Evolutionary conservation across 225 moss, liverwort and hornwort genomes (phyloP).

Genomic region (Bryoerythrophyllum caledonicum): DNA sequence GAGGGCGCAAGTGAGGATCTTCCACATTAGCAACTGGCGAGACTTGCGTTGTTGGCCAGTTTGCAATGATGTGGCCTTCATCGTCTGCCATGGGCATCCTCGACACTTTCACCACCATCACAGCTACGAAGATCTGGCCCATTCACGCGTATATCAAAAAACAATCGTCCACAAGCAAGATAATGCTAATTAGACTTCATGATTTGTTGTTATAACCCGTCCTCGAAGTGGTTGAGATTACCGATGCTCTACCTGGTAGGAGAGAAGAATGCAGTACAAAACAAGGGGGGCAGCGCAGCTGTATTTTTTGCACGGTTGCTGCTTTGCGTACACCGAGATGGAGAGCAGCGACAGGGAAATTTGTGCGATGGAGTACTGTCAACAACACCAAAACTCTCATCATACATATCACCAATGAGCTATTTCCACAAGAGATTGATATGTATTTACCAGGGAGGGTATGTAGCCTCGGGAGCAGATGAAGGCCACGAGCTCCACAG

Average conservation of each 20-base stretch:
- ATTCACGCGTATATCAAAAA: background rate
- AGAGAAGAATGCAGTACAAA: conserved; percentile 65
- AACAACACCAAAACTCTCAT: background rate
- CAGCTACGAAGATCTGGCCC: conserved; percentile 54
- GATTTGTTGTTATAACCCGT: too few species aligned
- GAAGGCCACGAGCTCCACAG: conserved; percentile 69
- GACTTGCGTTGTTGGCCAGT: conserved; percentile 65
- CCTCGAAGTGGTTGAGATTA: too few species aligned
- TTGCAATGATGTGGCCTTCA: conserved; percentile 62
- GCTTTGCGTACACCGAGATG: conserved; percentile 60
- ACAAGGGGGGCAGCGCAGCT: conserved; percentile 64
- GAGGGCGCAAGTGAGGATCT: conserved; percentile 50
- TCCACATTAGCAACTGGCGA: conserved; percentile 54
- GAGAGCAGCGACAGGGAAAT: conserved; percentile 58
- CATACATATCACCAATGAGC: background rate
- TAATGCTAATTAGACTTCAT: too few species aligned
- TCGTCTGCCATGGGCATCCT: conserved; percentile 71
- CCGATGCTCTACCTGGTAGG: conserved; percentile 41
- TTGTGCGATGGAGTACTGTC: conserved; percentile 61
- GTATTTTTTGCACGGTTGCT: conserved; percentile 52
- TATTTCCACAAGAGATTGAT: too few species aligned
- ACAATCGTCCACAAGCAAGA: background rate
- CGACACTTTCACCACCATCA: conserved; percentile 63
- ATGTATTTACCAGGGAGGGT: conserved; percentile 46
- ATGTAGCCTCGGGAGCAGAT: conserved; percentile 66